Evolutionary conservation across 1,284 basidiomycete genomes (phyloP).

Genomic region (Grifola frondosa): DNA sequence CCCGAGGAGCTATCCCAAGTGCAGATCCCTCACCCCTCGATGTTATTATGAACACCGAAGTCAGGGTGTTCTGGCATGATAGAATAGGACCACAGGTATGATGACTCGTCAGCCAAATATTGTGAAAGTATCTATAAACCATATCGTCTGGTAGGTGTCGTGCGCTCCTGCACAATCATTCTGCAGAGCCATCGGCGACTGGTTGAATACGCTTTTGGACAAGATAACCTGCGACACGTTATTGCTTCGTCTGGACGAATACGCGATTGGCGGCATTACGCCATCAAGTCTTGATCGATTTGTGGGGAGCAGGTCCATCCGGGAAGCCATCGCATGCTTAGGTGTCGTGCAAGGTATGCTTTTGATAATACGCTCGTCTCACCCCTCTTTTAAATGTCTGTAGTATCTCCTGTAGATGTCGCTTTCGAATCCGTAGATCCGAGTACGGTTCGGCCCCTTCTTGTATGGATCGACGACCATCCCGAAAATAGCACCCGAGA

Average conservation of each 20-base stretch:
- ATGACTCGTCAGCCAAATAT: not conserved
- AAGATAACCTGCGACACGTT: constrained; percentile 3
- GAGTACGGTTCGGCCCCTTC: constrained; percentile 1
- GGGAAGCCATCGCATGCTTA: not conserved
- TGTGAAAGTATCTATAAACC: not conserved
- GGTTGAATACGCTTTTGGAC: not conserved
- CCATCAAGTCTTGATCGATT: constrained; percentile 8
- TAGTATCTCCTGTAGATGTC: too few relatives aligned
- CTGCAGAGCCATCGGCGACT: not conserved
- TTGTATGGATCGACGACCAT: constrained; percentile 16
- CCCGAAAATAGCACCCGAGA: constrained; percentile 4
- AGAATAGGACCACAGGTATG: constrained; percentile 5
- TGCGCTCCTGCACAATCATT: constrained; percentile 3
- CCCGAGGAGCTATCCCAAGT: not conserved
- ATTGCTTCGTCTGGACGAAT: constrained; percentile 8
- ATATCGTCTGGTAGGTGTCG: constrained; percentile 1
- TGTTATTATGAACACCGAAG: constrained; percentile 1
- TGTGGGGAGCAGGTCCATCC: constrained; percentile 2
- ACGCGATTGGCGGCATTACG: constrained; percentile 5
- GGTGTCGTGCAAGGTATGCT: not conserved
- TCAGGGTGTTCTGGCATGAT: constrained; percentile 6
- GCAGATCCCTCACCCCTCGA: not conserved
- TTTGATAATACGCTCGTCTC: not conserved
- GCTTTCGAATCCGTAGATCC: too few relatives aligned
- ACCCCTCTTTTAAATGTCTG: not conserved